Evolutionary conservation across 2,329 filamentous ascomycete genomes (phyloP).

Genomic region (Beauveria varroae): DNA sequence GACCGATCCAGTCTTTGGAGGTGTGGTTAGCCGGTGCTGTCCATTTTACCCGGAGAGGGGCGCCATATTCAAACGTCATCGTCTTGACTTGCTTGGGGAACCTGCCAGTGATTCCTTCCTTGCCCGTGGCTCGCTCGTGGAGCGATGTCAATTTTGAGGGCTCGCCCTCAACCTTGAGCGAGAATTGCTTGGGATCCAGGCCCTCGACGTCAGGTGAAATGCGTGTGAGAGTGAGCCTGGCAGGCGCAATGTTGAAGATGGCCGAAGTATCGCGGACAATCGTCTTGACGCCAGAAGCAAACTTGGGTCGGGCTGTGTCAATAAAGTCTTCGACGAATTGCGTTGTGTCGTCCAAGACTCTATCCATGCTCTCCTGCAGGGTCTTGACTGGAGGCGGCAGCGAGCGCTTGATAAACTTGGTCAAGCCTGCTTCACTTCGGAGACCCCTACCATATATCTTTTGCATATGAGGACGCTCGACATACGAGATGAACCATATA

Average conservation of each 20-base stretch:
- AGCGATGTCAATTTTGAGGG: conserved; percentile 40
- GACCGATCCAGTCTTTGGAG: conserved; percentile 88
- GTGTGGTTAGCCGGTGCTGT: conserved; percentile 79
- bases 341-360: conserved; percentile 74
- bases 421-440: conserved; percentile 80
- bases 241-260: conserved; percentile 83
- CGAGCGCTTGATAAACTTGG: conserved; percentile 82
- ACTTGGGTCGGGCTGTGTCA: conserved; percentile 74
- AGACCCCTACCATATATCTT: conserved; percentile 87
- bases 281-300: conserved; percentile 77
- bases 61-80: conserved; percentile 77
- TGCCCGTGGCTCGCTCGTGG: conserved; percentile 57
- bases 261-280: conserved; percentile 83
- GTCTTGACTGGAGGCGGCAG: conserved; percentile 76
- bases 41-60: conserved; percentile 86
- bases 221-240: conserved; percentile 74
- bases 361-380: conserved; percentile 81
- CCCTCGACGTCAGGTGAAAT: conserved; percentile 75
- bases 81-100: conserved; percentile 66
- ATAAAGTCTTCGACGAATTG: conserved; percentile 89
- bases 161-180: conserved; percentile 64
- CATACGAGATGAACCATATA: conserved; percentile 80
- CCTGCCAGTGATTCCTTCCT: conserved; percentile 64
- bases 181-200: conserved; percentile 72
- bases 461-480: conserved; percentile 96